phyloP scores from a whole-genome alignment of 139 green algal species.

The Penium margaritaceum region DNA sequence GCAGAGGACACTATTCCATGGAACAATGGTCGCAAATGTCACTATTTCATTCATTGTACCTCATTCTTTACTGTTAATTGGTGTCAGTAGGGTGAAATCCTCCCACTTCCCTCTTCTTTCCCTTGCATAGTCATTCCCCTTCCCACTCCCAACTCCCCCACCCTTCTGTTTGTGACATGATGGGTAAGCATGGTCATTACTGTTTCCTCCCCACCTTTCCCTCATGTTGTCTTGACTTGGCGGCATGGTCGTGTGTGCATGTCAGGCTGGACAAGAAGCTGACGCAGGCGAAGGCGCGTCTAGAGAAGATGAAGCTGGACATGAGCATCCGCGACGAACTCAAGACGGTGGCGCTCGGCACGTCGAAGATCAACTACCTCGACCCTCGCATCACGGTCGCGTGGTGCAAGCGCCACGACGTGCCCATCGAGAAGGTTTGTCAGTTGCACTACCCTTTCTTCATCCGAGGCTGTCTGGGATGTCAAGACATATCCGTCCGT shows the following conservation, averaged over 20 bases:
- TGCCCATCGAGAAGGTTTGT: conserved; percentile 81
- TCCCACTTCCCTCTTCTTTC: neutral
- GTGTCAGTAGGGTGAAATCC: neutral
- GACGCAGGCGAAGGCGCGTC: conserved; percentile 20
- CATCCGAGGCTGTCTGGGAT: too few species aligned
- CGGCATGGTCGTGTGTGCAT: neutral
- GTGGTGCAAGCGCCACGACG: conserved; percentile 87
- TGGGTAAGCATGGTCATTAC: too few species aligned
- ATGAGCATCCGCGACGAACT: conserved; percentile 46
- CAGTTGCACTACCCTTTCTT: too few species aligned
- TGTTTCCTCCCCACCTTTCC: neutral
- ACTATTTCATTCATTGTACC: too few species aligned
- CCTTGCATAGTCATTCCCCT: neutral
- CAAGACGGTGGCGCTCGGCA: conserved; percentile 89
- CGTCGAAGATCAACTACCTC: conserved; percentile 99
- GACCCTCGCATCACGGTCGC: conserved; percentile 96
- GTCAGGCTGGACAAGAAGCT: conserved; percentile 49
- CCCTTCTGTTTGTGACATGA: neutral
- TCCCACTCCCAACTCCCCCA: neutral
- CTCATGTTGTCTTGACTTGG: neutral
- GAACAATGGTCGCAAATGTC: too few species aligned
- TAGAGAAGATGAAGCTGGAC: conserved; percentile 52
- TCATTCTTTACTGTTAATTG: too few species aligned
- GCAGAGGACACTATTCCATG: too few species aligned
- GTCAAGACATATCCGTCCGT: too few species aligned